phyloP scores from a whole-genome alignment of 1,139 yeast species.

The Candida sanyaensis region DNA sequence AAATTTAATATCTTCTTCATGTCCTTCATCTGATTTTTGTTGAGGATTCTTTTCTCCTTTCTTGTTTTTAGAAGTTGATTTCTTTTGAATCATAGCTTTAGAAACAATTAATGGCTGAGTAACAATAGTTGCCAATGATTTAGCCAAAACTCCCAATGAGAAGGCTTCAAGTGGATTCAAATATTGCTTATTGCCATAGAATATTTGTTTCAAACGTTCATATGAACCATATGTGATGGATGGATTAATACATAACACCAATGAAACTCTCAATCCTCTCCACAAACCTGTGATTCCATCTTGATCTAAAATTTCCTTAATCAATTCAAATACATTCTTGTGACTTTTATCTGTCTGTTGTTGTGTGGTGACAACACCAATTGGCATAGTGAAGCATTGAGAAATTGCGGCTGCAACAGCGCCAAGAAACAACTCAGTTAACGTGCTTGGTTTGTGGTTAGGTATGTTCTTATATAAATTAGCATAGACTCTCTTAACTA shows the following conservation, averaged over 20 bases:
- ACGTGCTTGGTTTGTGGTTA: constrained; percentile 52
- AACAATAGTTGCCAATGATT: constrained; percentile 74
- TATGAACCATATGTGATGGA: constrained; percentile 86
- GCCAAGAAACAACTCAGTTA: constrained; percentile 75
- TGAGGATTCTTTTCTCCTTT: neutral
- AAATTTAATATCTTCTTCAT: constrained; percentile 39
- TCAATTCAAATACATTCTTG: constrained; percentile 46
- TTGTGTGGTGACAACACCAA: constrained; percentile 78
- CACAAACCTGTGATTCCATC: constrained; percentile 77
- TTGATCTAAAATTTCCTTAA: constrained; percentile 58
- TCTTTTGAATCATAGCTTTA: constrained; percentile 75
- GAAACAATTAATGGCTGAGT: constrained; percentile 87
- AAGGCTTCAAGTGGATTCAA: constrained; percentile 71
- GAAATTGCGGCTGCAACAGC: constrained; percentile 86
- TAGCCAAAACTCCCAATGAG: constrained; percentile 74
- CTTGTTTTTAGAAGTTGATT: constrained; percentile 15
- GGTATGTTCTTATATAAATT: constrained; percentile 40
- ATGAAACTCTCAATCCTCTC: constrained; percentile 82
- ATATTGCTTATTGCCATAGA: constrained; percentile 48
- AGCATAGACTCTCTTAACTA: constrained; percentile 63
- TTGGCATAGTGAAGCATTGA: constrained; percentile 81
- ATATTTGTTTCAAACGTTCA: constrained; percentile 62
- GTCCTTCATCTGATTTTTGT: constrained; percentile 19
- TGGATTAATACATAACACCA: constrained; percentile 80
- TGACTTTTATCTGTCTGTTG: constrained; percentile 66